These are phyloP conservation scores for Azolla pinnata DNA, from an alignment of 75 land plant species.

Conservation along the genomic window DNA sequence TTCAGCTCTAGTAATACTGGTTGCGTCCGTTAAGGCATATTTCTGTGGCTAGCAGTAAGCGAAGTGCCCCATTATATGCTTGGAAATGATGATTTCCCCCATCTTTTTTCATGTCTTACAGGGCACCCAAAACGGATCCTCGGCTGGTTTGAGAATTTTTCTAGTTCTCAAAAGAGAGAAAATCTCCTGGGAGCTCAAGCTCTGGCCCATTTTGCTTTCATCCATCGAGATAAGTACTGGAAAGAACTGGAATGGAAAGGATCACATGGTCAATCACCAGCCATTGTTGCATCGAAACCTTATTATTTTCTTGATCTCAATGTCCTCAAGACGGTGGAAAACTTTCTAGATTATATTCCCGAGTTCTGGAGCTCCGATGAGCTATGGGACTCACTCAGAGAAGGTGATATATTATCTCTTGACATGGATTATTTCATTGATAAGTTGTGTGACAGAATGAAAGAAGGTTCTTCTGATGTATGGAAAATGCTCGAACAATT, in stretches of 20 bases:
- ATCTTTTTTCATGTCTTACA: constrained; percentile 17
- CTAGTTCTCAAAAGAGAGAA: constrained; percentile 32
- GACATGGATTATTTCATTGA: constrained; percentile 62
- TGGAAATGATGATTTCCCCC: not conserved
- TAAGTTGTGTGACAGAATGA: constrained; percentile 52
- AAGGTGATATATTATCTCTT: constrained; percentile 58
- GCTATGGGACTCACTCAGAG: constrained; percentile 53
- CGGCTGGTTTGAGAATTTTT: constrained; percentile 70
- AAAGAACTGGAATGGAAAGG: constrained; percentile 97
- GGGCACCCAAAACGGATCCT: constrained; percentile 65
- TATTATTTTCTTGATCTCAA: constrained; percentile 90
- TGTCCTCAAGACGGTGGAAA: constrained; percentile 74
- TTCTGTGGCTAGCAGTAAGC: too few species aligned
- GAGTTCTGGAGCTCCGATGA: constrained; percentile 85
- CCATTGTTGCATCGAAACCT: constrained; percentile 94
- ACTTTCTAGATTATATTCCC: constrained; percentile 83
- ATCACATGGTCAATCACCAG: constrained; percentile 87
- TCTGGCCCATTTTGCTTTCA: constrained; percentile 69
- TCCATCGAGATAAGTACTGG: constrained; percentile 81
- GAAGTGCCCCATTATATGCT: too few species aligned
- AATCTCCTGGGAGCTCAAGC: constrained; percentile 76
- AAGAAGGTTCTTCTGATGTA: constrained; percentile 36
- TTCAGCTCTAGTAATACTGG: too few species aligned
- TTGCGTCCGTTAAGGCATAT: not conserved
- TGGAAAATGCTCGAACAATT: constrained; percentile 58